These are phyloP conservation scores for Dimocarpus longan DNA, from an alignment of 345 rosid species.

Conservation along the genomic window DNA sequence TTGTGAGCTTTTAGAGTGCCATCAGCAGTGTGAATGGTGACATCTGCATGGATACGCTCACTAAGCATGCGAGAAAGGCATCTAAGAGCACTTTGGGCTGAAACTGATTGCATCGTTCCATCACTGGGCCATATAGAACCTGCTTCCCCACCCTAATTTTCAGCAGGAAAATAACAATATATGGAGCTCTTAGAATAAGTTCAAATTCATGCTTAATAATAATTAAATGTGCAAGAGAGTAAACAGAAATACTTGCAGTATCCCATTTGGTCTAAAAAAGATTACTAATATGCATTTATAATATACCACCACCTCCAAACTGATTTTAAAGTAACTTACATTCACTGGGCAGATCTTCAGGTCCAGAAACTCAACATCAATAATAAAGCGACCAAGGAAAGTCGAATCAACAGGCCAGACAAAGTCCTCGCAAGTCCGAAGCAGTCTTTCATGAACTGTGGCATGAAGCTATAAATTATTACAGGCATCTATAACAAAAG, in stretches of 20 bases:
- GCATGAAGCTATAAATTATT: conserved; percentile 15
- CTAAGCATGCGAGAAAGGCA: conserved; percentile 89
- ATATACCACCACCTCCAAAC: not conserved
- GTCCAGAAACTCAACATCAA: conserved; percentile 96
- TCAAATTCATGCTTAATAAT: not conserved
- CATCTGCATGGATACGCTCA: conserved; percentile 76
- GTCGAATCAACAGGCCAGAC: conserved; percentile 75
- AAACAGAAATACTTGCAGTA: not conserved
- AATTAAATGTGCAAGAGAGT: not conserved
- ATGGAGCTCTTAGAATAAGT: not conserved
- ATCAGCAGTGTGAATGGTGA: conserved; percentile 70
- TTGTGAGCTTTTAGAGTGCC: conserved; percentile 84
- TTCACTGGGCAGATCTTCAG: conserved; percentile 65
- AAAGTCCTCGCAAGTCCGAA: conserved; percentile 78
- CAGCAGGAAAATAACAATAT: conserved; percentile 18
- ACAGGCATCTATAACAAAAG: not conserved
- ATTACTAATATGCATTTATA: not conserved
- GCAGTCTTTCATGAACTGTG: conserved; percentile 73
- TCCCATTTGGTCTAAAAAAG: not conserved
- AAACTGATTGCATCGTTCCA: conserved; percentile 61
- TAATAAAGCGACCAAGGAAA: conserved; percentile 68
- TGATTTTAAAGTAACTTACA: conserved; percentile 48
- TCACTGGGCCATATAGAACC: conserved; percentile 73
- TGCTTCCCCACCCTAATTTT: conserved; percentile 65
- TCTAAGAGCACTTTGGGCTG: conserved; percentile 60